Conservation (phyloP, 495 filamentous ascomycete genomes). For the Podospora conica region DNA sequence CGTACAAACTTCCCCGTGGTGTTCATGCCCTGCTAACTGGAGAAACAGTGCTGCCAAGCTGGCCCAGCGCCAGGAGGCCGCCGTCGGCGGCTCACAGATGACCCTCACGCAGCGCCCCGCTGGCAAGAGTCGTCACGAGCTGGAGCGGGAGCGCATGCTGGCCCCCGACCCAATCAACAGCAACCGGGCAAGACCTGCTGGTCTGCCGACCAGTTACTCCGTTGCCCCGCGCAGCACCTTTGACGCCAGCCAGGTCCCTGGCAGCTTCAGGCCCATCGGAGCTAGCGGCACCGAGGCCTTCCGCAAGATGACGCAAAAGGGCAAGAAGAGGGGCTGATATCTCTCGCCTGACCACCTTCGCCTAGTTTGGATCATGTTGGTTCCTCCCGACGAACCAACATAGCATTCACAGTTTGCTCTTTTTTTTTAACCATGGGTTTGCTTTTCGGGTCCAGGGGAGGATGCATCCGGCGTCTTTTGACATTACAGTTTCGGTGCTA, state of each 20-base stretch:
- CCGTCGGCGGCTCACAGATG: conserved; percentile 34
- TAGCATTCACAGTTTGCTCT: neutral
- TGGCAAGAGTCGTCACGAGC: conserved; percentile 43
- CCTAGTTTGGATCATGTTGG: neutral
- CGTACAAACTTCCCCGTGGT: conserved; percentile 14
- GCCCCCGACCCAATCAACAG: conserved; percentile 56
- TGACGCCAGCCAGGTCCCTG: conserved; percentile 32
- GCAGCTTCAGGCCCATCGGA: conserved; percentile 55
- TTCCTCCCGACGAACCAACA: neutral
- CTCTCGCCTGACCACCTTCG: neutral
- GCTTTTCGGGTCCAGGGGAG: conserved; percentile 2
- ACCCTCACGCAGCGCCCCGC: conserved; percentile 42
- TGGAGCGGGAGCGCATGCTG: conserved; percentile 62
- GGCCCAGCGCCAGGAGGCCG: conserved; percentile 39
- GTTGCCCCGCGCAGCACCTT: conserved; percentile 64
- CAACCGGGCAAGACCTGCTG: conserved; percentile 68
- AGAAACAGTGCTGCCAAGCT: conserved; percentile 45
- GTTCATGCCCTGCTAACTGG: conserved; percentile 6
- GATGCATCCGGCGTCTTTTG: neutral
- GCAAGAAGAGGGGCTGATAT: conserved; percentile 46
- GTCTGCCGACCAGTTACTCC: conserved; percentile 69
- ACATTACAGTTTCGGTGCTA: neutral
- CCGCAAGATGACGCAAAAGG: conserved; percentile 70
- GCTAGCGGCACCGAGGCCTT: conserved; percentile 73
- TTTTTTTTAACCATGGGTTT: neutral